Conservation (phyloP, 2,329 filamentous ascomycete genomes). For the Erysiphe pulchra region DNA sequence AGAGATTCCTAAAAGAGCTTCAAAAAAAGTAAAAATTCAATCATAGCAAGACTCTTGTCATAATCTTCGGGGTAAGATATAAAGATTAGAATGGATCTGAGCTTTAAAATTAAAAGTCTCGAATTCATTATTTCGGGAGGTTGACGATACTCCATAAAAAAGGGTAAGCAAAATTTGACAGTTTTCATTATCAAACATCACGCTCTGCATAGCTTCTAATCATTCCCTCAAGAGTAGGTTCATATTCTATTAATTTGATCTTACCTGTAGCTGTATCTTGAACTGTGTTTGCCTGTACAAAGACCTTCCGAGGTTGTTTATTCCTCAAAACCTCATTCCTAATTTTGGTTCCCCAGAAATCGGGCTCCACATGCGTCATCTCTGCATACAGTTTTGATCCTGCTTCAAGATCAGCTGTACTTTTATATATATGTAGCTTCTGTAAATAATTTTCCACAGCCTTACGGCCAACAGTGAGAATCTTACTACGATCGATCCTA, state of each 20-base stretch:
- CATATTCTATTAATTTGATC: conserved; percentile 65
- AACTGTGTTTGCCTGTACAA: conserved; percentile 79
- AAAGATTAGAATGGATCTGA: no score
- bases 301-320: conserved; percentile 69
- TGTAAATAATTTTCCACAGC: conserved; percentile 69
- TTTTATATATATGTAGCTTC: conserved; percentile 81
- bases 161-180: no score
- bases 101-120: no score
- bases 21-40: no score
- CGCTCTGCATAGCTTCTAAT: conserved; percentile 58
- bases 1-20: no score
- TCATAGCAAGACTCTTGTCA: no score
- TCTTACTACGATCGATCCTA: conserved; percentile 62
- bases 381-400: conserved; percentile 61
- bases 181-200: conserved; percentile 3
- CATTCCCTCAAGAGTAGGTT: conserved; percentile 54
- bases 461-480: conserved; percentile 55
- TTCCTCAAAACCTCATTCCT: conserved; percentile 49
- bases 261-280: conserved; percentile 40
- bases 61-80: no score
- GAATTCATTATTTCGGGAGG: no score
- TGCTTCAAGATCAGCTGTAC: conserved; percentile 55
- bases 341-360: conserved; percentile 64
- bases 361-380: conserved; percentile 57
- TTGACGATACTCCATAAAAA: no score